Conservation (phyloP, 768 basidiomycete species). For the Serpula lacrymans region DNA sequence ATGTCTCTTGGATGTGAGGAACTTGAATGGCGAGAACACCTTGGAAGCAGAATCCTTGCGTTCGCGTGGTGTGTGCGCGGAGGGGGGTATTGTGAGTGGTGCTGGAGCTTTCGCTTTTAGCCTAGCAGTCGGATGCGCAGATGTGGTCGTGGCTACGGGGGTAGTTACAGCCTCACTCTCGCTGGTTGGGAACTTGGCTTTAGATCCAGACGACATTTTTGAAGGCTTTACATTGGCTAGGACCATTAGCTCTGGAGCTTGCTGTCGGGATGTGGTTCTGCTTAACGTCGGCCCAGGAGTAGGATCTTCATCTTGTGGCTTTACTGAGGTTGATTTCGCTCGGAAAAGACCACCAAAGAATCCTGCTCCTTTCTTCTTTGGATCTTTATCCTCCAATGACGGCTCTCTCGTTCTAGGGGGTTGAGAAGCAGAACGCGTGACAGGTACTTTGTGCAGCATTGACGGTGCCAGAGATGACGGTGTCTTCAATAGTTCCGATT, state of each 20-base stretch:
- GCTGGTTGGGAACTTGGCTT: slow-evolving; percentile 1
- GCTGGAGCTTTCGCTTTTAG: slow-evolving; percentile 17
- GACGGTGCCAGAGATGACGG: slow-evolving; percentile 61
- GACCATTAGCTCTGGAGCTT: not conserved
- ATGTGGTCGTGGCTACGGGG: slow-evolving; percentile 4
- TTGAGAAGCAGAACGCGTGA: slow-evolving; percentile 7
- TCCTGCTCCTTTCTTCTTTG: slow-evolving; percentile 27
- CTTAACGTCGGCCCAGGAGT: slow-evolving; percentile 12
- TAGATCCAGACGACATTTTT: slow-evolving; percentile 5
- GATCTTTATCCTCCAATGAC: slow-evolving; percentile 31
- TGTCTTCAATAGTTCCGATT: slow-evolving; percentile 54
- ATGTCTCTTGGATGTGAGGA: slow-evolving; percentile 54
- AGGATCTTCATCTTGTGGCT: slow-evolving; percentile 21
- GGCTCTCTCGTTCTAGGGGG: slow-evolving; percentile 20
- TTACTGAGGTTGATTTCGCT: slow-evolving; percentile 28
- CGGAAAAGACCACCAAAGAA: slow-evolving; percentile 26
- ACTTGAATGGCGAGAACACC: slow-evolving; percentile 61
- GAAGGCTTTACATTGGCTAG: slow-evolving; percentile 4
- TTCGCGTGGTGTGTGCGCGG: slow-evolving; percentile 27
- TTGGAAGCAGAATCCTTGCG: slow-evolving; percentile 41
- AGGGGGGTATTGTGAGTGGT: slow-evolving; percentile 27
- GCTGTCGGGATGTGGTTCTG: no score
- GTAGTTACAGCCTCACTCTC: no score
- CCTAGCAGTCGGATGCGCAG: slow-evolving; percentile 15
- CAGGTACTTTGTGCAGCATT: slow-evolving; percentile 24